Conservation (phyloP, 768 basidiomycete genomes). For the Tylopilus intermedius region DNA sequence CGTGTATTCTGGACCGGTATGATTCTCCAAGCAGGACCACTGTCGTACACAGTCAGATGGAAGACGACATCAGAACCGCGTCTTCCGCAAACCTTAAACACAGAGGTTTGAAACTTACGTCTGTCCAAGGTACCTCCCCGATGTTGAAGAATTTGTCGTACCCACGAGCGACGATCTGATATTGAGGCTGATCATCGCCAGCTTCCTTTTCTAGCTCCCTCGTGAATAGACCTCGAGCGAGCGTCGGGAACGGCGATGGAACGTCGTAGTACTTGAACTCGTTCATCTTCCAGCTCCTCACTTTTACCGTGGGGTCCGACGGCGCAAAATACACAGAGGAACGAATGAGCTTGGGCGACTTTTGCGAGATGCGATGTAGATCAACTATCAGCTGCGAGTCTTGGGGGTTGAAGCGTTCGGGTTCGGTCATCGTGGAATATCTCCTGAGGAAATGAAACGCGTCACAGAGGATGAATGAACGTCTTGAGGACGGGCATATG, state of each 20-base stretch:
- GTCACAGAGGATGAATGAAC: constrained; percentile 3
- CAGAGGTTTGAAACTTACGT: constrained; percentile 46
- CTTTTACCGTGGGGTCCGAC: constrained; percentile 45
- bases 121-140: constrained; percentile 92
- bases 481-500: constrained; percentile 11
- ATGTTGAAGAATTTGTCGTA: constrained; percentile 99
- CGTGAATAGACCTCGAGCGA: constrained; percentile 90
- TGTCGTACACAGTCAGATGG: constrained; percentile 27
- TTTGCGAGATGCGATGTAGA: constrained; percentile 49
- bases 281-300: constrained; percentile 96
- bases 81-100: not conserved
- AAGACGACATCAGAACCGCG: not conserved
- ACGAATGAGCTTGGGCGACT: constrained; percentile 60
- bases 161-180: constrained; percentile 78
- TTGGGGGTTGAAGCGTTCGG: constrained; percentile 25
- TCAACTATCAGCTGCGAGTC: constrained; percentile 59
- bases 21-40: constrained; percentile 70
- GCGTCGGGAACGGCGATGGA: constrained; percentile 88
- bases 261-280: constrained; percentile 91
- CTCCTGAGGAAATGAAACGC: not conserved
- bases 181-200: constrained; percentile 31
- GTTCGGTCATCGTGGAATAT: constrained; percentile 17
- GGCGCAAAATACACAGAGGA: constrained; percentile 54
- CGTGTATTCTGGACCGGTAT: constrained; percentile 75
- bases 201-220: constrained; percentile 37